Base-by-base conservation (phyloP, 2,329 filamentous ascomycete species). In the Aspergillus pseudonomiae region DNA sequence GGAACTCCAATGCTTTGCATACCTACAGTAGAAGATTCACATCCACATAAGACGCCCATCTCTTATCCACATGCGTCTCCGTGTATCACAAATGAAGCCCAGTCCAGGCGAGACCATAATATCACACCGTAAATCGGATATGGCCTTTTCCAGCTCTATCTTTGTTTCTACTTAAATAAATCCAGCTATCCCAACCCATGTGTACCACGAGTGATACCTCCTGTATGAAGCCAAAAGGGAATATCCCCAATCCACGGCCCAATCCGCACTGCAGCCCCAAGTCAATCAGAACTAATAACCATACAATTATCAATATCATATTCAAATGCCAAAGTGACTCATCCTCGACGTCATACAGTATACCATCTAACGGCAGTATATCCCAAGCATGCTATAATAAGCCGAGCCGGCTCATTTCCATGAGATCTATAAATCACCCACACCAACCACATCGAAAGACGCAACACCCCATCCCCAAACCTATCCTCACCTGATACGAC, bases 81-180 rank as follows among this genome's bases (percentile, higher is more conserved):
- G 16, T 16, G 34, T 36, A 36, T 36, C 34, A 16, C 34, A 36
- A 7, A 36, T 36, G 10, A 16, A 36, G 14, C 16, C 14, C 34
- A 6, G 26, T 28, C 3, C 5, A 28, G 5, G 16, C 6, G 14
- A 36, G 1, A 16, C 2, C 34, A 16, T 36, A 6, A 1, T 1
- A 36, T 16, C 5, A 14, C 6, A 3, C 34, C 14, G 12, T 36
- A 7, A 16, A 6, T 6, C 14, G 14, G 5, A 6, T 0, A 3
- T 14, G 3, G 14, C 0, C 2, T 6, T 36, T 36, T 2, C 14
- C 6, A 7, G 1, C 2, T 5, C 6, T 16, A 5, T 1, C 12
- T 16, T 16, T 16, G 0, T 6, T 6, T 14, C 14, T 0, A 1
- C 14, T 2, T 5, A 36, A 6, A 2, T 2, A 2, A 16, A 16